Evolutionary conservation across 2,329 filamentous ascomycete genomes (phyloP).

Genomic region (Colletotrichum musicola): DNA sequence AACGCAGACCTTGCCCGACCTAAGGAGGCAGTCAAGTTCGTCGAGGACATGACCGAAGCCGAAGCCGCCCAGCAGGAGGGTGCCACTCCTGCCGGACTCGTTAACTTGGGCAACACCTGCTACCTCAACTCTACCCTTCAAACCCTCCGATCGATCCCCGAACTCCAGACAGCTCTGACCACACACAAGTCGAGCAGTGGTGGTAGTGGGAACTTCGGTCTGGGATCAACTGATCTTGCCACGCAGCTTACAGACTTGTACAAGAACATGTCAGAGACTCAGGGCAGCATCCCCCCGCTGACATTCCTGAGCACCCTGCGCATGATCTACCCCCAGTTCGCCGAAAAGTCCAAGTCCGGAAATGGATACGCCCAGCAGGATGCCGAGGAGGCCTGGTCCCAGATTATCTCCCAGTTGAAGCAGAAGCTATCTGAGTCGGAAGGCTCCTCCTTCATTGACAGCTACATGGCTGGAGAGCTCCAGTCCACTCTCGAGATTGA

Average conservation of each 20-base stretch:
- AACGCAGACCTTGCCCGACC: constrained; percentile 75
- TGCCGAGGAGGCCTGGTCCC: constrained; percentile 97
- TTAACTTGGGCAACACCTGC: constrained; percentile 97
- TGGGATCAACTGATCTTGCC: constrained; percentile 38
- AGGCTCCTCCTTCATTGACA: constrained; percentile 83
- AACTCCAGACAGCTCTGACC: constrained; percentile 83
- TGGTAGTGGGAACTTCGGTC: constrained; percentile 58
- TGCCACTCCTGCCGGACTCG: constrained; percentile 87
- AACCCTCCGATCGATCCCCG: constrained; percentile 87
- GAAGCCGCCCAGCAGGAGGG: constrained; percentile 86
- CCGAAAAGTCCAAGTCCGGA: constrained; percentile 85
- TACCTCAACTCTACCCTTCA: constrained; percentile 99
- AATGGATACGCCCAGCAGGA: constrained; percentile 96
- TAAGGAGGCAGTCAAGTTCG: constrained; percentile 85
- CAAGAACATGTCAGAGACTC: constrained; percentile 89
- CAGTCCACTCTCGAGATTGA: constrained; percentile 85
- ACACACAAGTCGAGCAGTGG: constrained; percentile 65
- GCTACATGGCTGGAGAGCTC: constrained; percentile 88
- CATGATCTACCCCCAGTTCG: constrained; percentile 88
- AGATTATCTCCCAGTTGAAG: constrained; percentile 87
- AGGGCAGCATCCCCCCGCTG: constrained; percentile 86
- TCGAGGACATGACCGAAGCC: constrained; percentile 98
- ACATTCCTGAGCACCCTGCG: constrained; percentile 87
- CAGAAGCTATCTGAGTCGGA: constrained; percentile 73
- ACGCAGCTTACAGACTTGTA: constrained; percentile 83